Base-by-base conservation (phyloP, 2,329 filamentous ascomycete species). In the Ceratocystis alfenasii region DNA sequence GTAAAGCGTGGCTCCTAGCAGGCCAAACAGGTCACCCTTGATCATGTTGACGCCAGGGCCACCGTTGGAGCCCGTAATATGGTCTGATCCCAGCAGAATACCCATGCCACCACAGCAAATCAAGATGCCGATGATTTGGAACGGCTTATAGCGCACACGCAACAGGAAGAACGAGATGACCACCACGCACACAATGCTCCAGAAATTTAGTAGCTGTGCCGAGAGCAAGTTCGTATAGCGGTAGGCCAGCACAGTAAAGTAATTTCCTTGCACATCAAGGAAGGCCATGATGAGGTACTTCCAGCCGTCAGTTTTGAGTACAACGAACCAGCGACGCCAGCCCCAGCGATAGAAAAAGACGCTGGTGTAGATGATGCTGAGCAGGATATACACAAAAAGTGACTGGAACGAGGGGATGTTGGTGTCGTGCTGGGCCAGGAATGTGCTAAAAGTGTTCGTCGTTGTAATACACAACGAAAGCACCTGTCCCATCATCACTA, bases 191-290 rank as follows among this genome's bases (percentile, higher is more conserved):
- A 95, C 89, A 70, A 99, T 97, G 71, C 92, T 89, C 93, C 93
- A 97, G 78, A 97, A 97, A 81, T 96, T 96, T 78, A 99, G 90
- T 64, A 99, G 83, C 80, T 97, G 92, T 17, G 91, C 91, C 22
- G 88, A 94, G 62, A 97, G 82, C 71, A 96, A 87, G 72, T 92
- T 96, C 65, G 93, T 96, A 79, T 95, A 86, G 68, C 88, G 83
- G 78, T 97, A 99, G 4, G 93, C 94, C 62, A 96, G 82, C 63
- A 99, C 93, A 72, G 92, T 92, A 74, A 97, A 97, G 80, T 96
- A 99, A 78, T 99, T 99, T 68, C 94, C 94, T 77, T 96, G 84
- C 62, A 97, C 93, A 73, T 99, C 94, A 71, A 94, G 83, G 76
- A 97, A 96, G 64, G 89, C 86, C 68, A 99, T 84, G 75, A 96